Percentiles rank a stretch among this genome's conserved stretches.
These are phyloP conservation scores for Anastatica hierochuntica DNA, from an alignment of 345 rosid species.

Conservation along the genomic window DNA sequence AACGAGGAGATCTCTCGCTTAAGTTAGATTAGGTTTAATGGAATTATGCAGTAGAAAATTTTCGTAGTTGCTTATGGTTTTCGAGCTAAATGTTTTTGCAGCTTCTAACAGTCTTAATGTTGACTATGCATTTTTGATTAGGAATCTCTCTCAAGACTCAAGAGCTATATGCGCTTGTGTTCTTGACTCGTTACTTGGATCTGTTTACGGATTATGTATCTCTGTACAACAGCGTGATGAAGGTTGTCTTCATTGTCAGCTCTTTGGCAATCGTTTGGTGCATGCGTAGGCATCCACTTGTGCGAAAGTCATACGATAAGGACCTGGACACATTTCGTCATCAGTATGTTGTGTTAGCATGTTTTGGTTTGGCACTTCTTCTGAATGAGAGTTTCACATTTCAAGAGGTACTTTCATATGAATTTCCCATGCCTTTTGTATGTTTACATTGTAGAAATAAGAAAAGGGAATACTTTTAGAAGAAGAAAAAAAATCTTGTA, in stretches of 20 bases:
- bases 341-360: constrained; percentile 39
- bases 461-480: not conserved
- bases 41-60: too few species aligned
- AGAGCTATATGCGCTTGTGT: constrained; percentile 83
- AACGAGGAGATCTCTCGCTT: too few species aligned
- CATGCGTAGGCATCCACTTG: constrained; percentile 64
- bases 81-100: too few species aligned
- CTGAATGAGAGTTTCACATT: constrained; percentile 69
- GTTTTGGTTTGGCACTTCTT: constrained; percentile 54
- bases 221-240: constrained; percentile 78
- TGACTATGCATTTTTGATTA: constrained; percentile 21
- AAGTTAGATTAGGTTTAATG: too few species aligned
- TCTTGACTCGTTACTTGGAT: constrained; percentile 81
- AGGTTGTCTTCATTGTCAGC: constrained; percentile 74
- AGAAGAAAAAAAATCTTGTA: too few species aligned
- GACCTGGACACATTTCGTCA: constrained; percentile 89
- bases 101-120: too few species aligned
- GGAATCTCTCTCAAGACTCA: constrained; percentile 92
- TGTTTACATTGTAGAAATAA: not conserved
- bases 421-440: not conserved
- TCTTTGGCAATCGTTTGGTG: constrained; percentile 88
- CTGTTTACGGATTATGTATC: constrained; percentile 70
- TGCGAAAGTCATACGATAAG: constrained; percentile 63
- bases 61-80: too few species aligned
- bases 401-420: constrained; percentile 53